These are phyloP conservation scores for Candida boleticola DNA, from an alignment of 805 yeast species.

Conservation along the genomic window DNA sequence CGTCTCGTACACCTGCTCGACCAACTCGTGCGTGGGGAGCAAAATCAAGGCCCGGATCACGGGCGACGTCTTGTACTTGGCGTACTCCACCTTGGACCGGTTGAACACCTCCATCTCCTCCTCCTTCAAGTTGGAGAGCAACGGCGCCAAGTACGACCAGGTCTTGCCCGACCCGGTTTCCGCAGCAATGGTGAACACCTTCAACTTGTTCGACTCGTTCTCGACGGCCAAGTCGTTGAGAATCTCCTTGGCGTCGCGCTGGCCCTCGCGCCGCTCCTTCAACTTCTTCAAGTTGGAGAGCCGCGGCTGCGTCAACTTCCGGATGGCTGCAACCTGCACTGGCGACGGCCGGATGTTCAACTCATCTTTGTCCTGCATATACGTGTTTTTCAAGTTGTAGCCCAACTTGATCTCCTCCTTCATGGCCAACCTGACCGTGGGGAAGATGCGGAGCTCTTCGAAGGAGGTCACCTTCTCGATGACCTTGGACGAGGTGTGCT, in stretches of 20 bases:
- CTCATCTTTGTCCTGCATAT: slow-evolving; percentile 27
- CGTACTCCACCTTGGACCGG: slow-evolving; percentile 16
- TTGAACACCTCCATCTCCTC: slow-evolving; percentile 39
- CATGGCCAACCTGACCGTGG: slow-evolving; percentile 62
- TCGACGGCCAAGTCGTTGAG: slow-evolving; percentile 23
- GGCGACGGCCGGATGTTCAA: slow-evolving; percentile 61
- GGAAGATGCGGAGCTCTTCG: slow-evolving; percentile 63
- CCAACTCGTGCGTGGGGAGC: slow-evolving; percentile 87
- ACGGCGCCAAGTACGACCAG: slow-evolving; percentile 81
- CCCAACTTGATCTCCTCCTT: slow-evolving; percentile 47
- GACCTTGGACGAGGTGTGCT: slow-evolving; percentile 27
- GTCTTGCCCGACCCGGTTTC: slow-evolving; percentile 98
- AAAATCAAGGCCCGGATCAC: slow-evolving; percentile 68
- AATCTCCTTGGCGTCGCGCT: slow-evolving; percentile 9
- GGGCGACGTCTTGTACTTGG: slow-evolving; percentile 23
- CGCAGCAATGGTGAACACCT: slow-evolving; percentile 81
- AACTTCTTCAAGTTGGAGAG: slow-evolving; percentile 23
- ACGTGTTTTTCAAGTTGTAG: slow-evolving; percentile 33
- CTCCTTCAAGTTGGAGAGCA: slow-evolving; percentile 65
- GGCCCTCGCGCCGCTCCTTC: slow-evolving; percentile 11
- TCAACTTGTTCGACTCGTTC: slow-evolving; percentile 36
- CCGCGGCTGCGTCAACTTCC: slow-evolving; percentile 48
- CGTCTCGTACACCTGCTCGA: slow-evolving; percentile 67
- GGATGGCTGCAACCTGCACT: slow-evolving; percentile 76
- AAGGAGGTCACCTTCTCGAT: slow-evolving; percentile 56